A percentile compares a stretch with the other conserved stretches of the same genome.
Conservation (phyloP, 2,329 filamentous ascomycete species). For the Colletotrichum orchidophilum region DNA sequence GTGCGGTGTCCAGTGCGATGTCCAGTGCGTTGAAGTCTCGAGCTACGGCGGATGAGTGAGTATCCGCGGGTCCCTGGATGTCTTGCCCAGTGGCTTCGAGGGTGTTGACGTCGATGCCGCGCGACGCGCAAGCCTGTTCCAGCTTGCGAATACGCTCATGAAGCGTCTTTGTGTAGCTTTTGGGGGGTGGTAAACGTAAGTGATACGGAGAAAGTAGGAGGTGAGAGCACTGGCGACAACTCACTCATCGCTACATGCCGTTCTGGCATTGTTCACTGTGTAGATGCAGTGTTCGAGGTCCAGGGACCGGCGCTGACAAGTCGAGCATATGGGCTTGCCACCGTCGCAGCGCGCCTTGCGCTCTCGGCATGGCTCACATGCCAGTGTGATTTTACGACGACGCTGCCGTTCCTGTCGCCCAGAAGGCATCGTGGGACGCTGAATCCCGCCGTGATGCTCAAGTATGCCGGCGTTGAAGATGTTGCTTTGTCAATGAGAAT, state of each 20-base stretch:
- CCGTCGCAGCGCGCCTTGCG: constrained; percentile 54
- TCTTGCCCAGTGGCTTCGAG: neutral
- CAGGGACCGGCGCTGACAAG: constrained; percentile 47
- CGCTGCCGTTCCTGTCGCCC: neutral
- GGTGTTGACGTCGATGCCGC: constrained; percentile 21
- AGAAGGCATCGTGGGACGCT: neutral
- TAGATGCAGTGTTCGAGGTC: constrained; percentile 49
- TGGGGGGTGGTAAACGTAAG: neutral
- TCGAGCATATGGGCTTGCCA: constrained; percentile 54
- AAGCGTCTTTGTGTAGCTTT: constrained; percentile 36
- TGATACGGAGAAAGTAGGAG: neutral
- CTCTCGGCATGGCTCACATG: constrained; percentile 52
- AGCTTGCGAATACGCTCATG: constrained; percentile 42
- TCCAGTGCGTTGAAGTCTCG: neutral
- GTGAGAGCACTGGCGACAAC: accelerated
- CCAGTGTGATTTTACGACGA: constrained; percentile 44
- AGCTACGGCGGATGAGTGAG: neutral
- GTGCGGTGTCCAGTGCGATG: neutral
- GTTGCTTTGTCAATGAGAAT: neutral
- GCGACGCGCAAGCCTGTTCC: constrained; percentile 36
- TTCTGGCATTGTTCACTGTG: constrained; percentile 46
- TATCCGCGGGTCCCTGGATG: neutral
- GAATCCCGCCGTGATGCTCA: neutral
- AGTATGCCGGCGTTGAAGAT: neutral
- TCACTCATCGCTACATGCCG: constrained; percentile 33